Percentiles rank a stretch among this genome's conserved stretches.
Evolutionary conservation across 257 asterid genomes (phyloP).

Genomic region (Solanum sparsipilum): DNA sequence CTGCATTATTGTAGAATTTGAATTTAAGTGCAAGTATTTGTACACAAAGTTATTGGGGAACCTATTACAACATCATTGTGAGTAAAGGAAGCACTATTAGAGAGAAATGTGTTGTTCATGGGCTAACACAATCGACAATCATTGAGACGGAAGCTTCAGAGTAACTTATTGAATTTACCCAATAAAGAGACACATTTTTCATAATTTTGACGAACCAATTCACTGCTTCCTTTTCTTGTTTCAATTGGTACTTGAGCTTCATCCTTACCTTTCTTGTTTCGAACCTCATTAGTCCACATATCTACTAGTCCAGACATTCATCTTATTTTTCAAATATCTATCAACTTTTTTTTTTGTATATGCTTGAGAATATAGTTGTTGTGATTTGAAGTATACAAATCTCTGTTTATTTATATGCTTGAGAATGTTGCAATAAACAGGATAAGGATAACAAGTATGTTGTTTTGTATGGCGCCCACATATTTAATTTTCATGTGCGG

Average conservation of each 20-base stretch:
- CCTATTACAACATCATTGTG: no score
- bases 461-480: no score
- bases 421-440: no score
- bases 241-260: not conserved
- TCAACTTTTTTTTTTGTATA: no score
- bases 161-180: not conserved
- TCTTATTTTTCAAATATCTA: not conserved
- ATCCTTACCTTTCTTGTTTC: not conserved
- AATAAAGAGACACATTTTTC: not conserved
- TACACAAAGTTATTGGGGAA: not conserved
- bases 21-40: no score
- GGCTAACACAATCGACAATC: not conserved
- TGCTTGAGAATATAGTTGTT: no score
- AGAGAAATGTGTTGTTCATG: not conserved
- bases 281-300: not conserved
- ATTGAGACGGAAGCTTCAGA: not conserved
- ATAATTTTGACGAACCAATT: no score
- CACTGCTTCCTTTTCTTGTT: not conserved
- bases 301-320: not conserved
- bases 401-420: no score
- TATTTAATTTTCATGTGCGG: no score
- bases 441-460: no score
- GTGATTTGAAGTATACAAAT: no score
- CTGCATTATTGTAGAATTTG: not conserved
- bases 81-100: not conserved